Base-by-base conservation (phyloP, 177 flowering plant species). In the Telopea speciosissima region DNA sequence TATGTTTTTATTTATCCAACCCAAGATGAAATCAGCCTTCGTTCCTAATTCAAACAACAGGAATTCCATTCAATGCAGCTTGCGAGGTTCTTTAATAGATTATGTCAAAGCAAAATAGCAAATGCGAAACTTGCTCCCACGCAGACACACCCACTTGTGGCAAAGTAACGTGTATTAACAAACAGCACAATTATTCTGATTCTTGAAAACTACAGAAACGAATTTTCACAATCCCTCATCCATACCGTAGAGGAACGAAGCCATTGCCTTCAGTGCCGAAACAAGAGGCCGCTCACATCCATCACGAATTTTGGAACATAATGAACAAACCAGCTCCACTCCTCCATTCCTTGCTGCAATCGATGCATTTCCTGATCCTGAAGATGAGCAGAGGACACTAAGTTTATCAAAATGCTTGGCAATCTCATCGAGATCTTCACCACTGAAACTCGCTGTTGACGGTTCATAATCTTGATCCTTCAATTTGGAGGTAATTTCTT, bases 301-400 rank as follows among this genome's bases (percentile, higher is more conserved):
- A 66, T n/a, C 63, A 19, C 64, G 74, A 77, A 91, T 66, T 75
- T 80, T 86, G 12, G 84, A 74, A 76, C 89, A 91, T 21, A 90
- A 60, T 7, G 85, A 85, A 63, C 85, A 79, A 66, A 88, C 70
- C 80, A 87, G 79, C 68, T 91, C 96, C 58, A 96, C 79, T 16
- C 85, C 98, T 14, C 97, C 95, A 78, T 93, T 90, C 70, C 77
- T 89, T 5, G 84, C 69, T 0, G 88, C 97, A 42, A 91, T 82
- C 0, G 95, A 84, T 9, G 81, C 85, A 80, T 88, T 89, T 28
- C 77, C 89, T 4, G 90, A 86, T 66, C 76, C 88, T 73, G 81
- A 81, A 52, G 42, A 62, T 19, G 77, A 59, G 77, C 93, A 89
- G 61, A 89, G 72, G 69, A 73, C 81, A 22, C 60, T 65, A 44